phyloP scores from a whole-genome alignment of 495 filamentous ascomycete species.

The Bacidia gigantensis region DNA sequence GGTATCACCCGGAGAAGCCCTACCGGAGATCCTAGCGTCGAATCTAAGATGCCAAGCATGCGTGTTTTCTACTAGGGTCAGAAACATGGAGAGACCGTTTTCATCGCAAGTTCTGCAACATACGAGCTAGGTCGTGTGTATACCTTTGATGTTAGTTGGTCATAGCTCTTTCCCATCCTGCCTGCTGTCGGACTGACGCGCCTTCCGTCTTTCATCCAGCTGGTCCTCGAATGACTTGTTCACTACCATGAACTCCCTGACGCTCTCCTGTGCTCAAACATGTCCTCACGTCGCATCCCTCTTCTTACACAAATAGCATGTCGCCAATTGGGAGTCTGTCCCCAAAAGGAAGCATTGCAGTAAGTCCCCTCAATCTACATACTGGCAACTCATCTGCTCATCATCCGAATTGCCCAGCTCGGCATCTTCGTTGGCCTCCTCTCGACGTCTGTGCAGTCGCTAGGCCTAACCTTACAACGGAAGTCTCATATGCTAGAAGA shows the following conservation, averaged over 20 bases:
- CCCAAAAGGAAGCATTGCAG: constrained; percentile 73
- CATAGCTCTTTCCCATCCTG: too few species aligned
- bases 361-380: constrained; percentile 31
- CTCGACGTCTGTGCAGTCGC: constrained; percentile 84
- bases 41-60: neutral
- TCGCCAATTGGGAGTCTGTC: constrained; percentile 71
- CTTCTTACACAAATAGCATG: constrained; percentile 32
- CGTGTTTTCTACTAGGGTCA: neutral
- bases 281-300: neutral
- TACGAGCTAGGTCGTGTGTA: too few species aligned
- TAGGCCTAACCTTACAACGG: constrained; percentile 94
- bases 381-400: constrained; percentile 11
- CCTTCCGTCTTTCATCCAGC: too few species aligned
- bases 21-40: constrained; percentile 2
- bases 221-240: too few species aligned
- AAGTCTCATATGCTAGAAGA: constrained; percentile 98
- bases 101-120: too few species aligned
- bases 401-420: too few species aligned
- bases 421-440: constrained; percentile 86
- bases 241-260: constrained; percentile 1
- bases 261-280: constrained; percentile 1
- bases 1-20: too few species aligned
- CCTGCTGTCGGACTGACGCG: too few species aligned
- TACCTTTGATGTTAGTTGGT: neutral
- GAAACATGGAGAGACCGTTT: neutral